Evolutionary conservation across 805 yeast genomes (phyloP), one percentile per base, ranked within the genome.

Genomic region (Saccharomyces jurei): DNA sequence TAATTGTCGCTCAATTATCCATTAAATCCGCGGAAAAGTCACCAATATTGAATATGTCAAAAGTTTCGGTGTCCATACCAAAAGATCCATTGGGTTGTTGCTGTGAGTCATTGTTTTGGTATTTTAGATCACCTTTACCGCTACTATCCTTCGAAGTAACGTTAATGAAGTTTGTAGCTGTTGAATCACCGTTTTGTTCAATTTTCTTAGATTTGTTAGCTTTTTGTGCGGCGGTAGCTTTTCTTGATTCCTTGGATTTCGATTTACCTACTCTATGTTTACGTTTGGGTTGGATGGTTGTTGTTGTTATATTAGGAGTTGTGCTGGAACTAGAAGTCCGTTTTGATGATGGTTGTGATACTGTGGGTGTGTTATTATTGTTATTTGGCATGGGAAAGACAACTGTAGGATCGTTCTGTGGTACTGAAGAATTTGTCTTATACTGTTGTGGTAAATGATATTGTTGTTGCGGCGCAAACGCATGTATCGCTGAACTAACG

Each of bases 1-100:
- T 28, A 9, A 10, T 29, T 29, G 31, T 3, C 11, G 31, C 13
- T 29, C 11, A 29, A 8, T 29, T 48, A 29, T 36, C 53, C 56
- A 53, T 53, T 41, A 53, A 9, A 31, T 53, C 50, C 6, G 50
- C 48, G 8, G 56, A 36, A 31, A 50, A 51, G 13, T 46, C 49
- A 22, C 51, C 56, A 22, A 50, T 53, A n/a, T 53, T 52, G 17
- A 53, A 53, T 10, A 53, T 14, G 28, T 53, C 51, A 14, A 53
- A 36, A 4, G 22, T 36, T 36, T 36, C 44, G 6, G 44, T 17
- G 17, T 36, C 44, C 17, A 36, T 36, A n/a, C 25, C 11, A 36
- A 36, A 17, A 17, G 44, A 36, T 11, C 44, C 44, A 21, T 36
- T 17, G 11, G 25, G 25, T 3, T n/a, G 44, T 21, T 36, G 44